These are phyloP conservation scores for Collybiopsis luxurians DNA, from an alignment of 768 basidiomycete genomes.

Conservation along the genomic window DNA sequence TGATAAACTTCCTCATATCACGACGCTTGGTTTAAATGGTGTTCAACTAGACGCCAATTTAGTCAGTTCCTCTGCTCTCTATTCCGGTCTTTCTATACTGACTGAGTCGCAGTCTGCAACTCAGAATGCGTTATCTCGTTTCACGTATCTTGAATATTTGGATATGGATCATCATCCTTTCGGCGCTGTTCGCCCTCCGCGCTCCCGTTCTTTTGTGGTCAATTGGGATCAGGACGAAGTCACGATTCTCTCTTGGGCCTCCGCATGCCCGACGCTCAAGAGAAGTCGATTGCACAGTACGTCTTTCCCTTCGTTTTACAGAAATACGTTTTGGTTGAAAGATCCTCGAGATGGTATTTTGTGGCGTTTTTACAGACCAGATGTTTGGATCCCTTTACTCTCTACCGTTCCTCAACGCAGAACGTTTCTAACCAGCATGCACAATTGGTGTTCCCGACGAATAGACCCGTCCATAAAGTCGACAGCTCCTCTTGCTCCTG, in stretches of 20 bases:
- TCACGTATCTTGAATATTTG: not conserved
- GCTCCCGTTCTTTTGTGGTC: not conserved
- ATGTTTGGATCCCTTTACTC: not conserved
- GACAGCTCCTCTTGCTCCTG: too few species aligned
- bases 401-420: not conserved
- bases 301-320: not conserved
- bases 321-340: too few species aligned
- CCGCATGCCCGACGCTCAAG: not conserved
- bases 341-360: not conserved
- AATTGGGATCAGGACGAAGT: not conserved
- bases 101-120: not conserved
- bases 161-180: conserved; percentile 3
- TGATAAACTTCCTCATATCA: not conserved
- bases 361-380: not conserved
- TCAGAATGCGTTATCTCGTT: not conserved
- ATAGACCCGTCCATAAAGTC: too few species aligned
- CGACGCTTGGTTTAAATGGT: not conserved
- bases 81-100: not conserved
- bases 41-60: not conserved
- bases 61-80: not conserved
- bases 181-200: not conserved
- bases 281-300: not conserved
- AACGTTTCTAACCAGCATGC: not conserved
- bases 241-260: not conserved
- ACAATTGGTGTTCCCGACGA: too few species aligned